Evolutionary conservation across 2,329 filamentous ascomycete genomes (phyloP), one percentile per base, ranked within the genome.

Genomic region (Colletotrichum plurivorum): DNA sequence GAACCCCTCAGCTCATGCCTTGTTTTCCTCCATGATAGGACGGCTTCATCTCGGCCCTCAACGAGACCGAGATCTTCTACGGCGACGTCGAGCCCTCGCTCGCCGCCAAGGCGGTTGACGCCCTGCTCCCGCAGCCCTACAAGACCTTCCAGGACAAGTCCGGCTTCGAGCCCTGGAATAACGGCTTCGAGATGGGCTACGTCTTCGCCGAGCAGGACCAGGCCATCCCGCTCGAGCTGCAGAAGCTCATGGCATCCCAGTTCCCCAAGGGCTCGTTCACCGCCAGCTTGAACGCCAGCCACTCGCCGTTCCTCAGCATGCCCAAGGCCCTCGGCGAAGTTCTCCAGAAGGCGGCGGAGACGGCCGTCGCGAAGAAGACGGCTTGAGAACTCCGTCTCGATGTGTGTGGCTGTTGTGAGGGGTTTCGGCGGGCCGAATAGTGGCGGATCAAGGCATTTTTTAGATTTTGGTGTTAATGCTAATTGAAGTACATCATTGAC

Each of bases 121-220:
- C 9, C 58, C 49, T 69, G 1, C 41, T 36, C 15, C 41, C 41
- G 4, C 60, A 64, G 46, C 43, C 66, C 13, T 6, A 48, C 27
- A 59, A 52, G 53, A 73, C 27, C 52, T 74, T 76, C 3, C 72
- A 70, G 5, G 75, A 71, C 9, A 46, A 63, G 3, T 73, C 73
- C 1, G 69, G 63, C 8, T 74, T 74, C 8, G 75, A 76, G 48
- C 74, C 75, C 2, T 77, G 75, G 75, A 70, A 74, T 15, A 70
- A 74, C 13, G 71, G 74, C 3, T 73, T 77, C 4, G 68, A 73
- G n/a, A 72, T 65, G 43, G 71, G 72, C 45, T 77, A 73, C 63
- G 71, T 77, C 45, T 72, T 73, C n/a, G 71, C 71, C 22, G 73
- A 75, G 4, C 49, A 73, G 0, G 75, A 76, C 57, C 66, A 75